Base-by-base conservation (phyloP, 1,139 yeast genomes). In the Yamadazyma diddensiae region DNA sequence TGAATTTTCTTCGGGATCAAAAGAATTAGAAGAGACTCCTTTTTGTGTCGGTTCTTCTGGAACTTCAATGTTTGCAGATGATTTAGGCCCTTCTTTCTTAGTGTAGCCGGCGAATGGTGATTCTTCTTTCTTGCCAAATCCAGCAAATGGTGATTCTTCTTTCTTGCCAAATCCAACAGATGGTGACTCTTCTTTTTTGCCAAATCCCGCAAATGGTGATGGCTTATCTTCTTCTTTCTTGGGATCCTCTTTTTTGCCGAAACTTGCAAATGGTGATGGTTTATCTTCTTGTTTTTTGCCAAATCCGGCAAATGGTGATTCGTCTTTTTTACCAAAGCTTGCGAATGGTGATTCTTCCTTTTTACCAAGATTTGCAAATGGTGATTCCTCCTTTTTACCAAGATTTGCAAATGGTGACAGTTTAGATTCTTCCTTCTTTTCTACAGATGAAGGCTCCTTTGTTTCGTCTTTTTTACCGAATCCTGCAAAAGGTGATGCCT, bases 261-360 rank as follows among this genome's bases (percentile, higher is more conserved):
- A 18, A 6, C 8, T 26, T 15, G 33, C 42, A 37, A 39, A 38
- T n/a, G 45, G 46, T 14, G 41, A 34, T 17, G 37, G 33, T 19
- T 35, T 32, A 5, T 34, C 26, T 4, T 14, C 24, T 14, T 24
- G 24, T 3, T 25, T 18, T 4, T 16, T 24, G 13, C 17, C 17
- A 21, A 27, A 31, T 26, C 22, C 27, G 6, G 25, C 34, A 15
- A 31, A 15, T 10, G 28, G 10, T 15, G 26, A 6, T 12, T 13
- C 12, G 6, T 15, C 16, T 14, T 24, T 24, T 8, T 21, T 20
- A 19, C 13, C 22, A 11, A 13, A 12, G 5, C 10, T 3, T 11
- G 13, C 13, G 12, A 14, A 19, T 10, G 17, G 18, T 9, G 24
- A 27, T 12, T 6, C 20, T 9, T 18, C n/a, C n/a, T 25, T 18